Conservation (phyloP, 2,329 filamentous ascomycete genomes). For the Pseudogymnoascus verrucosus region DNA sequence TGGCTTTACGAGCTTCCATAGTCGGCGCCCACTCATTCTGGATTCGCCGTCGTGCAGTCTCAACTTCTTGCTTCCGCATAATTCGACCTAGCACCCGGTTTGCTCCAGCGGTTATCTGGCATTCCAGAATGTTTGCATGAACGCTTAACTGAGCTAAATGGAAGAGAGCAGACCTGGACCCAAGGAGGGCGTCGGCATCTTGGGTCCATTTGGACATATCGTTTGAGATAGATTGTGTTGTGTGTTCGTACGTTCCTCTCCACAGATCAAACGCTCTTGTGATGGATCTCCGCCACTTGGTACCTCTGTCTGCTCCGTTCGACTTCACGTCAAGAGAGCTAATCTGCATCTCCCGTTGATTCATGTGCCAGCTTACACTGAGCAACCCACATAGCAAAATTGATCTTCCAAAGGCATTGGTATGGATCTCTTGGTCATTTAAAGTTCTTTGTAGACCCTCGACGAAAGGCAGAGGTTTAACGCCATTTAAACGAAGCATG, state of each 20-base stretch:
- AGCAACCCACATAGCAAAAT: constrained; percentile 90
- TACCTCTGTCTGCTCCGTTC: constrained; percentile 71
- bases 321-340: constrained; percentile 70
- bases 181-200: constrained; percentile 63
- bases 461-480: constrained; percentile 79
- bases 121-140: constrained; percentile 92
- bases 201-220: constrained; percentile 51
- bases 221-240: constrained; percentile 43
- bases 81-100: constrained; percentile 75
- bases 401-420: constrained; percentile 86
- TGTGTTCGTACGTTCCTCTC: constrained; percentile 64
- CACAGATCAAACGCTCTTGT: constrained; percentile 88
- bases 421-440: constrained; percentile 75
- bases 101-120: constrained; percentile 88
- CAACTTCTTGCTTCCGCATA: constrained; percentile 75
- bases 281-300: constrained; percentile 82
- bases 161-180: constrained; percentile 81
- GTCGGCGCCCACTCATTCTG: constrained; percentile 83
- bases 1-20: constrained; percentile 80
- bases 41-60: constrained; percentile 72
- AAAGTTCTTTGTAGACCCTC: constrained; percentile 86
- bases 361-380: constrained; percentile 96
- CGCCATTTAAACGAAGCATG: constrained; percentile 68
- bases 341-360: constrained; percentile 87
- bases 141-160: constrained; percentile 96